Conservation (phyloP, 2,329 filamentous ascomycete genomes). For the Xylariaceae sp. region DNA sequence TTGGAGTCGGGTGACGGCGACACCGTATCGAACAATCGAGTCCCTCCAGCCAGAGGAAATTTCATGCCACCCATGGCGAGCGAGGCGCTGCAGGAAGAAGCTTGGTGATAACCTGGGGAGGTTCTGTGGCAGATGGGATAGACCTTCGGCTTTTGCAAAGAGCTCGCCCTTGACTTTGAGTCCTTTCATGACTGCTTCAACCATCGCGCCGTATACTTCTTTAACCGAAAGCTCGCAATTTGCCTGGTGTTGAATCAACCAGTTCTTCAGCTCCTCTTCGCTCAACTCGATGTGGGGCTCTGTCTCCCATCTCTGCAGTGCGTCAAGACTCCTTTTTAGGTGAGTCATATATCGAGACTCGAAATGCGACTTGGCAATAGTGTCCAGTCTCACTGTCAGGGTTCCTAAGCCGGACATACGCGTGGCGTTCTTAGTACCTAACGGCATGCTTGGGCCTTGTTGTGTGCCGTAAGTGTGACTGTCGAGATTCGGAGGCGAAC, state of each 20-base stretch:
- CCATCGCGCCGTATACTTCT: constrained; percentile 6
- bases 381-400: constrained; percentile 1
- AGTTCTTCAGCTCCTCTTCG: neutral
- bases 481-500: no score
- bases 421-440: neutral
- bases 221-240: neutral
- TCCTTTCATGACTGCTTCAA: neutral
- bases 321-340: constrained; percentile 1
- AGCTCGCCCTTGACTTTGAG: neutral
- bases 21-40: constrained; percentile 31
- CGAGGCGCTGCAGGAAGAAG: constrained; percentile 29
- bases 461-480: no score
- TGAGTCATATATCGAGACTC: constrained; percentile 2
- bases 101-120: constrained; percentile 21
- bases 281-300: neutral
- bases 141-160: neutral
- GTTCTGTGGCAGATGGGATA: neutral
- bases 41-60: constrained; percentile 27
- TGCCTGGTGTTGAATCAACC: constrained; percentile 1
- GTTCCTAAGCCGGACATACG: neutral
- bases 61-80: constrained; percentile 15
- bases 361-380: constrained; percentile 1
- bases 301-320: neutral
- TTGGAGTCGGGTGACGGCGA: constrained; percentile 33
- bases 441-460: neutral